Conservation (phyloP, 768 basidiomycete species). For the Boletus pseudopeckii region DNA sequence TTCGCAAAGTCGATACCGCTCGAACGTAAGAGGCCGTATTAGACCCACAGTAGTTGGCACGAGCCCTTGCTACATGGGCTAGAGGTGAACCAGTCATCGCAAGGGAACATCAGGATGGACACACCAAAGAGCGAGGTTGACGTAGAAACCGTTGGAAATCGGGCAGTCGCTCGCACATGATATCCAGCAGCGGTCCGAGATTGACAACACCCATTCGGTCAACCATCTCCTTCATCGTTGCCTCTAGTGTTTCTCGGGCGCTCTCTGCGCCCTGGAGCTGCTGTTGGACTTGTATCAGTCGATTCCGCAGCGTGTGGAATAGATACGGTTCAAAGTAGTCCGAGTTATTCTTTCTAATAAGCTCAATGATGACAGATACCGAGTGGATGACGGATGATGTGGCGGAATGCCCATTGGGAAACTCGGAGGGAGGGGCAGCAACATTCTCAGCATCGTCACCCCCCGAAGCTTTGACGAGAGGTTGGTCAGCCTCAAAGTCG, state of each 20-base stretch:
- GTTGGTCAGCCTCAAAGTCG: constrained; percentile 42
- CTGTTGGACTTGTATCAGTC: constrained; percentile 85
- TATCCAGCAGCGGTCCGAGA: constrained; percentile 74
- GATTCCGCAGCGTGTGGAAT: constrained; percentile 89
- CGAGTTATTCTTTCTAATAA: constrained; percentile 96
- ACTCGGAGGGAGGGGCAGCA: constrained; percentile 12
- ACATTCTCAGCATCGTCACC: constrained; percentile 13
- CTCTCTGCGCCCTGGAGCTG: constrained; percentile 55
- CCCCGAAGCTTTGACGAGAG: constrained; percentile 18
- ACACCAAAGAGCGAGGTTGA: constrained; percentile 74
- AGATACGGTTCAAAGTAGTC: constrained; percentile 98
- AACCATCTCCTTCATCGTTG: constrained; percentile 76
- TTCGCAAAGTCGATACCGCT: constrained; percentile 94
- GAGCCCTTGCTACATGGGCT: constrained; percentile 51
- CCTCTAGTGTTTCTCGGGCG: constrained; percentile 62
- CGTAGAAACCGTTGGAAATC: constrained; percentile 68
- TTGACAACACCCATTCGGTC: constrained; percentile 88
- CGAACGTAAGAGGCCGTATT: constrained; percentile 82
- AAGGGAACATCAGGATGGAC: constrained; percentile 24
- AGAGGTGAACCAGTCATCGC: constrained; percentile 12
- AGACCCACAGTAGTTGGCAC: constrained; percentile 71
- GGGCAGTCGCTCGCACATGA: constrained; percentile 64
- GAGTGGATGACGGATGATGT: constrained; percentile 83
- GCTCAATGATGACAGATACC: constrained; percentile 85
- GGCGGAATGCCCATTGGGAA: constrained; percentile 45